Conservation (phyloP, 2,329 filamentous ascomycete species). For the Claviceps citrina region DNA sequence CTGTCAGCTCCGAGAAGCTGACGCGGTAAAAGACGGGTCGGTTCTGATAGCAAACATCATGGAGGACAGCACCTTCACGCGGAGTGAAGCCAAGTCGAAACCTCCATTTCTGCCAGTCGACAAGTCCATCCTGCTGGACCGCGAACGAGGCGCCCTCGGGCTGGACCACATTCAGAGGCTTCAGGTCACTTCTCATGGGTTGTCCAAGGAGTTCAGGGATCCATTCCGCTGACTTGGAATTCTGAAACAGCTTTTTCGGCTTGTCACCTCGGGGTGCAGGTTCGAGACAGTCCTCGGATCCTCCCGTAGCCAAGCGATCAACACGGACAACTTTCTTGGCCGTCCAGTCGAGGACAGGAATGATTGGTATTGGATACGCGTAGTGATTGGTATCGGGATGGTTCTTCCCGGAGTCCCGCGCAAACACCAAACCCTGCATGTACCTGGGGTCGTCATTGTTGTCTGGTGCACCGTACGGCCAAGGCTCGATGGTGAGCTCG, state of each 20-base stretch:
- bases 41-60: conserved; percentile 53
- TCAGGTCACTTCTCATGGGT: conserved; percentile 36
- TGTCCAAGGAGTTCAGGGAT: conserved; percentile 33
- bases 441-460: conserved; percentile 25
- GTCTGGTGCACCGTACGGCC: conserved; percentile 47
- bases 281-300: conserved; percentile 28
- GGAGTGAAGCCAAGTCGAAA: conserved; percentile 56
- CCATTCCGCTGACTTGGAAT: conserved; percentile 28
- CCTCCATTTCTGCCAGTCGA: conserved; percentile 53
- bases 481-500: conserved; percentile 34
- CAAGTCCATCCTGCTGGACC: conserved; percentile 31
- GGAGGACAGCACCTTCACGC: conserved; percentile 54
- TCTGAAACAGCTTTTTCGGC: conserved; percentile 31
- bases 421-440: conserved; percentile 37
- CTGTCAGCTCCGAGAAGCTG: conserved; percentile 53
- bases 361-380: conserved; percentile 42
- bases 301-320: conserved; percentile 38
- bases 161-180: conserved; percentile 59
- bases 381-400: conserved; percentile 47
- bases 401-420: conserved; percentile 24
- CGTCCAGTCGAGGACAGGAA: conserved; percentile 41
- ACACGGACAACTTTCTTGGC: conserved; percentile 40
- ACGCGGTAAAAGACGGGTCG: conserved; percentile 52
- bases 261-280: conserved; percentile 18
- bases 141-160: conserved; percentile 52